Base-by-base conservation (phyloP, 352 stramenopile species). In the Phytopythium kandeliae region DNA sequence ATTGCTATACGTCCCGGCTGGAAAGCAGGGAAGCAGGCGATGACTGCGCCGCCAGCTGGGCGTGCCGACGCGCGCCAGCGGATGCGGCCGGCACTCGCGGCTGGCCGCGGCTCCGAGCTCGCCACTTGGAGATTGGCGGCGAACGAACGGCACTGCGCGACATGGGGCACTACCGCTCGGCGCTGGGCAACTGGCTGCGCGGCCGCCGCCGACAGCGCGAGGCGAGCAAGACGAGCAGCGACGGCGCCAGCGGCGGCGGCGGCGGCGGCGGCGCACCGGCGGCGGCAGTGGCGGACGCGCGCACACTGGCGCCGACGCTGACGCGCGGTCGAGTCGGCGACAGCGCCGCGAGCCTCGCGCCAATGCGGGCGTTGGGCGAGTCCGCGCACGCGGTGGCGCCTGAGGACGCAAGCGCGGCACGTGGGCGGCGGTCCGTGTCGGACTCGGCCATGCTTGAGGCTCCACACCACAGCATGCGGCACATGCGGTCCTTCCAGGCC, bases 111-210 rank as follows among this genome's bases (percentile, higher is more conserved):
- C n/a, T n/a, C n/a, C n/a, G n/a, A n/a, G 42, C 42, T 11, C 21
- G 37, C 26, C 25, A 48, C 17, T 48, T 26, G 36, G 43, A 37
- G 40, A 46, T 46, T 48, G 17, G 24, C 43, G 4, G 10, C 31
- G 4, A 3, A 33, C 16, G 2, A 8, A 16, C 43, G 25, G 10
- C 30, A 31, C 45, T 16, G 6, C 7, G 33, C 28, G n/a, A n/a
- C 43, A 52, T 52, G 46, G 46, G 46, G 6, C 46, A 52, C 46
- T 52, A 52, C 34, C 46, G 46, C 15, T 28, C 22, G 31, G 46
- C 46, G 33, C 46, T 52, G 22, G 33, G 46, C 34, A 43, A 52
- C 46, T 52, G 46, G 46, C 46, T 52, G 46, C 34, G 21, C 46
- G 31, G 46, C 33, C 30, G 35, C 19, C 46, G 46, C 2, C 46